Percentiles rank a stretch among this genome's conserved stretches.
Evolutionary conservation across 768 basidiomycete species (phyloP).

Genomic region (Leccinum variicolor): DNA sequence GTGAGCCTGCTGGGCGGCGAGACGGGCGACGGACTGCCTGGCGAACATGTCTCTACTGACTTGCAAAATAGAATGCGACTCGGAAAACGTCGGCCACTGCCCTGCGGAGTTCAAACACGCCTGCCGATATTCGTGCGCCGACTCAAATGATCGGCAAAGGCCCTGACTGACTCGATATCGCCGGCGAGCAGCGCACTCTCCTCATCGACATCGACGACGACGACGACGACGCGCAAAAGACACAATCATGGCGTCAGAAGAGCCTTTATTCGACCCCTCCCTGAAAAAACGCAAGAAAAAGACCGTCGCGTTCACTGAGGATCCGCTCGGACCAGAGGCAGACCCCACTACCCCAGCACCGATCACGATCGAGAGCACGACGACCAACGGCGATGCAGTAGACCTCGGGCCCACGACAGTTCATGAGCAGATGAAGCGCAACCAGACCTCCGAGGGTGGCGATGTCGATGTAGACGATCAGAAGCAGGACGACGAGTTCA

Average conservation of each 20-base stretch:
- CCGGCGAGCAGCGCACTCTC: conserved; percentile 5
- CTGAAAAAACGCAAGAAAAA: conserved; percentile 89
- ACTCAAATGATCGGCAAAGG: conserved; percentile 26
- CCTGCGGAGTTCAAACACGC: conserved; percentile 18
- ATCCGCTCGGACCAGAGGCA: conserved; percentile 76
- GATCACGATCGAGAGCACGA: conserved; percentile 64
- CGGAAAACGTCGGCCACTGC: conserved; percentile 41
- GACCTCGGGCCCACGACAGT: conserved; percentile 75
- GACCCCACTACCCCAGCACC: conserved; percentile 82
- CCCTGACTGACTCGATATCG: conserved; percentile 1
- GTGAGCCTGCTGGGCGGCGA: conserved; percentile 37
- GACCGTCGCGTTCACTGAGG: conserved; percentile 79
- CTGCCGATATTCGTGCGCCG: conserved; percentile 23
- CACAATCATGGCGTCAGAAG: conserved; percentile 53
- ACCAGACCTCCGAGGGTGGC: conserved; percentile 36
- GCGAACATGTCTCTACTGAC: conserved; percentile 40
- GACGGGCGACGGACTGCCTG: conserved; percentile 45
- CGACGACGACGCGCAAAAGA: conserved; percentile 13
- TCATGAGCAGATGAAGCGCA: conserved; percentile 68
- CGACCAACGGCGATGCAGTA: conserved; percentile 66
- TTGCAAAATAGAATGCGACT: conserved; percentile 5
- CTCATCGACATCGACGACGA: conserved; percentile 16
- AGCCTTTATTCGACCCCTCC: conserved; percentile 80
- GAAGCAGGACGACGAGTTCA: conserved; percentile 70
- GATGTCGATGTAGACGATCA: conserved; percentile 38